These are phyloP conservation scores for Aethionema arabicum DNA, from an alignment of 345 rosid genomes.

Conservation along the genomic window DNA sequence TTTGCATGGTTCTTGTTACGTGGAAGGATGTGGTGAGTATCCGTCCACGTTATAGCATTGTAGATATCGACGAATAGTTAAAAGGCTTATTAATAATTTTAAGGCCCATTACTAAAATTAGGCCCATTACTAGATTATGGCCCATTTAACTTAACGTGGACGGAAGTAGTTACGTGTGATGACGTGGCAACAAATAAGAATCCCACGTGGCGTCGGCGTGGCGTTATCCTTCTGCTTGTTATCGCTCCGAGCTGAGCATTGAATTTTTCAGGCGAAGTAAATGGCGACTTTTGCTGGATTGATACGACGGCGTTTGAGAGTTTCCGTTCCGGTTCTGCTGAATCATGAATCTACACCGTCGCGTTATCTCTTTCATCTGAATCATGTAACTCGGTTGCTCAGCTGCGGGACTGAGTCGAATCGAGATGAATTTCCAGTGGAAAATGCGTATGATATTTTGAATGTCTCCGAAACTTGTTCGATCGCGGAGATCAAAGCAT, in stretches of 20 bases:
- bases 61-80: background rate
- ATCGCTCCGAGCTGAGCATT: background rate
- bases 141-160: constrained; percentile 25
- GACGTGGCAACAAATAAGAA: constrained; percentile 18
- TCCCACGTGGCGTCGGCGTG: constrained; percentile 19
- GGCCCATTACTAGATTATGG: constrained; percentile 18
- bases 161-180: constrained; percentile 1
- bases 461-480: constrained; percentile 68
- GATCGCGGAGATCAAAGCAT: constrained; percentile 77
- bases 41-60: constrained; percentile 21
- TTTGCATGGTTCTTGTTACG: constrained; percentile 16
- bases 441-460: constrained; percentile 72
- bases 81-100: constrained; percentile 5
- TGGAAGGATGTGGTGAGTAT: constrained; percentile 9
- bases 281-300: constrained; percentile 42
- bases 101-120: constrained; percentile 22
- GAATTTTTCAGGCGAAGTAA: background rate
- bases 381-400: constrained; percentile 44
- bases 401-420: constrained; percentile 48
- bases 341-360: constrained; percentile 21
- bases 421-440: constrained; percentile 54
- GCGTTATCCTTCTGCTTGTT: background rate
- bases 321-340: constrained; percentile 23
- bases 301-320: constrained; percentile 33
- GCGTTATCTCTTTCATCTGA: constrained; percentile 20